Evolutionary conservation across 805 yeast genomes (phyloP), one percentile per base, ranked within the genome.

Genomic region (Saccharomycopsis sp.): DNA sequence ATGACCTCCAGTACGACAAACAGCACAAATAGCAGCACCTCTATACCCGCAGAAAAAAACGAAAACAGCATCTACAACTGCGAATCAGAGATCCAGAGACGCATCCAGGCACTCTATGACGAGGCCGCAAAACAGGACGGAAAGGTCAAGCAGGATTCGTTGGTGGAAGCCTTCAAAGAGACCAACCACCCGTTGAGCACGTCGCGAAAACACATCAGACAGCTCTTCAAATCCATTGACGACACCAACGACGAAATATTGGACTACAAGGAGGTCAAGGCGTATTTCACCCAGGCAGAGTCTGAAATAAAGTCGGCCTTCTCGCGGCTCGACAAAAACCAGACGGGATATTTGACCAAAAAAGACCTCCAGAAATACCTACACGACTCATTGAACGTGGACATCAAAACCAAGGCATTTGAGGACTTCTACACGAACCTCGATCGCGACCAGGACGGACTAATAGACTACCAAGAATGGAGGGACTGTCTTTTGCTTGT

Each of bases 381-480:
- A 58, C 73, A 73, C 29, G 69, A 79, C 14, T 71, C 74, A 2
- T 74, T 88, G 58, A 79, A 84, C 12, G 70, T 83, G 53, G 70
- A 74, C 18, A 83, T 89, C 12, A 76, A 81, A 1, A 74, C 74
- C 12, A 69, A 75, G 14, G 80, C 80, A 62, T 73, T 87, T 44
- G 82, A 82, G 57, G 70, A 71, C 4, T 74, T 89, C 59, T 85
- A 85, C 73, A 67, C 74, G 58, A 61, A 46, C 62, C 29, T 84
- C 52, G 91, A 83, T 68, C 70, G 69, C 41, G 76, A 81, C 60
- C 72, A 78, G 52, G 81, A 79, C 57, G 92, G 94, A 1, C 80
- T 76, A 63, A 83, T 92, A 50, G 84, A 94, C 0, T 89, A 82
- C 66, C 90, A 90, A 55, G 92, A 92, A 64, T 94, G 95, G 81